phyloP scores from a whole-genome alignment of 2,329 filamentous ascomycete genomes.

The Talaromyces sp. region DNA sequence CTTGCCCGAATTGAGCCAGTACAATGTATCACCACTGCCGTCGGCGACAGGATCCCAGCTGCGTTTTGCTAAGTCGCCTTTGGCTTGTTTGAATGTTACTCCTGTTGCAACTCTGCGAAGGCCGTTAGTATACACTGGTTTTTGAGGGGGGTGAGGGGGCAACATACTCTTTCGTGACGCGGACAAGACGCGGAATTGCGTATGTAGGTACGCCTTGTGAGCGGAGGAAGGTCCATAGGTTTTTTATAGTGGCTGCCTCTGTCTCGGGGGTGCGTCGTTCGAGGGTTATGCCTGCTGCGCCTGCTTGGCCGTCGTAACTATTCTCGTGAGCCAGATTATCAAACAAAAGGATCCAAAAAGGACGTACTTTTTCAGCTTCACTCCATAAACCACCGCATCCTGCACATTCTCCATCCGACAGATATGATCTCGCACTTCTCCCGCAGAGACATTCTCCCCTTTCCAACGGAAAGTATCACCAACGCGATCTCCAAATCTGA shows the following conservation, averaged over 20 bases:
- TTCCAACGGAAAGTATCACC: slow-evolving; percentile 68
- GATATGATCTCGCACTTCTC: slow-evolving; percentile 46
- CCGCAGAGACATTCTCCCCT: slow-evolving; percentile 48
- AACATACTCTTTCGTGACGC: slow-evolving; percentile 45
- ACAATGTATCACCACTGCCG: slow-evolving; percentile 37
- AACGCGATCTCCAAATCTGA: slow-evolving; percentile 46
- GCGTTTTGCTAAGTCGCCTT: slow-evolving; percentile 44
- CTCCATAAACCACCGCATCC: slow-evolving; percentile 47
- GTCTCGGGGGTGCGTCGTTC: slow-evolving; percentile 28
- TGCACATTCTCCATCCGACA: slow-evolving; percentile 39
- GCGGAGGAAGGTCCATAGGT: slow-evolving; percentile 38
- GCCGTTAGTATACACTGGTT: not conserved
- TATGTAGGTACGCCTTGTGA: slow-evolving; percentile 48
- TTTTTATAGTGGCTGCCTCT: slow-evolving; percentile 37
- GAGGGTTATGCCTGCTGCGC: slow-evolving; percentile 47
- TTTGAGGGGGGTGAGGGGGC: not conserved
- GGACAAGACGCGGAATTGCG: slow-evolving; percentile 47
- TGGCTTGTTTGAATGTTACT: slow-evolving; percentile 52
- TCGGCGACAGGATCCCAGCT: slow-evolving; percentile 35
- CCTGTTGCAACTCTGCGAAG: slow-evolving; percentile 42
- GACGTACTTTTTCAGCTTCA: slow-evolving; percentile 39
- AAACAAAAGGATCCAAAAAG: not conserved
- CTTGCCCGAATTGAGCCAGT: slow-evolving; percentile 39
- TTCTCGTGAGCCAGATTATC: not conserved
- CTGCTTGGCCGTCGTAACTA: slow-evolving; percentile 50